Evolutionary conservation across 2,329 filamentous ascomycete species (phyloP).

Genomic region (Geosmithia putterillii): DNA sequence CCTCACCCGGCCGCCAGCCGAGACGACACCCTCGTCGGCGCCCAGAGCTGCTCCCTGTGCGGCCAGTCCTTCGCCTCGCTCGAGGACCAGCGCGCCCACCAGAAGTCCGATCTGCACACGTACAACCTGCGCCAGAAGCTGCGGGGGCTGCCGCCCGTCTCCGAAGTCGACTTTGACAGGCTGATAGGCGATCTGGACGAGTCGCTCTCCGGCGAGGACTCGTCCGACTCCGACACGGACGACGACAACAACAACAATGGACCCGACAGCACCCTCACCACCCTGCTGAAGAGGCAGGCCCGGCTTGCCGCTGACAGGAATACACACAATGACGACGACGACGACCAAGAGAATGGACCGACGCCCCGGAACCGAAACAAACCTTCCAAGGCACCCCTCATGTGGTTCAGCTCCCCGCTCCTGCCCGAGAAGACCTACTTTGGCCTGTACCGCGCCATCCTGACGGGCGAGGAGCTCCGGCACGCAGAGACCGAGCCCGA

Average conservation of each 20-base stretch:
- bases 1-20: constrained; percentile 15
- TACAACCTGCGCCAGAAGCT: constrained; percentile 94
- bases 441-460: constrained; percentile 74
- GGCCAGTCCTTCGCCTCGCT: constrained; percentile 57
- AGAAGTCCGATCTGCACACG: constrained; percentile 79
- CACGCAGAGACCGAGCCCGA: no score
- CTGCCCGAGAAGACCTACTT: constrained; percentile 70
- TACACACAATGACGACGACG: constrained; percentile 35
- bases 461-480: constrained; percentile 59
- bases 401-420: constrained; percentile 74
- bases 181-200: constrained; percentile 79
- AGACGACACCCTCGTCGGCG: constrained; percentile 32
- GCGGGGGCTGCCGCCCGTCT: constrained; percentile 57
- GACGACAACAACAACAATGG: constrained; percentile 44
- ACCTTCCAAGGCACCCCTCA: constrained; percentile 57
- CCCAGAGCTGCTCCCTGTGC: constrained; percentile 76
- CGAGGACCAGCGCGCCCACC: constrained; percentile 73
- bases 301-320: constrained; percentile 45
- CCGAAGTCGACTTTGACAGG: constrained; percentile 76
- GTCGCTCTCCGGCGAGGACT: constrained; percentile 80
- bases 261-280: constrained; percentile 60
- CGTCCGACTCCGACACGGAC: constrained; percentile 59
- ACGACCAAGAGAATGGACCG: constrained; percentile 12
- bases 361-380: constrained; percentile 37
- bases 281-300: constrained; percentile 73